Conservation (phyloP, 2,329 filamentous ascomycete species). For the Fonsecaea pedrosoi region DNA sequence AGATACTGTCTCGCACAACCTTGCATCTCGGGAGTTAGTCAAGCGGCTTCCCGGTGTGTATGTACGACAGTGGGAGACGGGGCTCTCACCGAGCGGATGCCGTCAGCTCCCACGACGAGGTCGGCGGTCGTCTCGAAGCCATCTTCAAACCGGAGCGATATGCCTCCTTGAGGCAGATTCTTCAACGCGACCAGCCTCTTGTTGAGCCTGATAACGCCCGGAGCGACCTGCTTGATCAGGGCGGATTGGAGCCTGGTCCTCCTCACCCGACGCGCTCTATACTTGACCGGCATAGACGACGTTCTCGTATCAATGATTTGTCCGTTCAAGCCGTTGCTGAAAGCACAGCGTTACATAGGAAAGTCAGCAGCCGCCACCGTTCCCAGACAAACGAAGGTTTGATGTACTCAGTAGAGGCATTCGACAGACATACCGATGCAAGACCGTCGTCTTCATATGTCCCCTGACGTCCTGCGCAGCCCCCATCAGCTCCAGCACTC, state of each 20-base stretch:
- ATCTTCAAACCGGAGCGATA: slow-evolving; percentile 57
- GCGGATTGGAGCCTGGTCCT: slow-evolving; percentile 56
- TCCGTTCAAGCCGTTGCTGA: slow-evolving; percentile 46
- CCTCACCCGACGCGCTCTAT: slow-evolving; percentile 43
- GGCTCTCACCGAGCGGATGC: slow-evolving; percentile 41
- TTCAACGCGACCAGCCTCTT: slow-evolving; percentile 54
- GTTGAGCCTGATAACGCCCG: slow-evolving; percentile 52
- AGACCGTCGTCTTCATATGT: slow-evolving; percentile 44
- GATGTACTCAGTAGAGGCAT: neutral
- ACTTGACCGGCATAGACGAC: slow-evolving; percentile 31
- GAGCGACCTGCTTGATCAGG: slow-evolving; percentile 55
- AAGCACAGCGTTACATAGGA: neutral
- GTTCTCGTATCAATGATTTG: slow-evolving; percentile 37
- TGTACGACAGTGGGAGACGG: neutral
- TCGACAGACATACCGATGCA: slow-evolving; percentile 43
- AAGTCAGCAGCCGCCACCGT: too few species aligned
- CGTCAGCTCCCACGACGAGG: slow-evolving; percentile 44
- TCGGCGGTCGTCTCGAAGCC: slow-evolving; percentile 45
- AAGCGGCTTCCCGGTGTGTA: too few species aligned
- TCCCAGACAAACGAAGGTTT: neutral
- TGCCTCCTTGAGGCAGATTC: slow-evolving; percentile 47
- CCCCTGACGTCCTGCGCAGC: slow-evolving; percentile 50
- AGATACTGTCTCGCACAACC: slow-evolving; percentile 52
- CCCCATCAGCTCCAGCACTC: slow-evolving; percentile 55
- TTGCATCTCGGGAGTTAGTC: slow-evolving; percentile 30